These are phyloP conservation scores for Fusarium denticulatum DNA, from an alignment of 2,329 filamentous ascomycete species.

Conservation along the genomic window DNA sequence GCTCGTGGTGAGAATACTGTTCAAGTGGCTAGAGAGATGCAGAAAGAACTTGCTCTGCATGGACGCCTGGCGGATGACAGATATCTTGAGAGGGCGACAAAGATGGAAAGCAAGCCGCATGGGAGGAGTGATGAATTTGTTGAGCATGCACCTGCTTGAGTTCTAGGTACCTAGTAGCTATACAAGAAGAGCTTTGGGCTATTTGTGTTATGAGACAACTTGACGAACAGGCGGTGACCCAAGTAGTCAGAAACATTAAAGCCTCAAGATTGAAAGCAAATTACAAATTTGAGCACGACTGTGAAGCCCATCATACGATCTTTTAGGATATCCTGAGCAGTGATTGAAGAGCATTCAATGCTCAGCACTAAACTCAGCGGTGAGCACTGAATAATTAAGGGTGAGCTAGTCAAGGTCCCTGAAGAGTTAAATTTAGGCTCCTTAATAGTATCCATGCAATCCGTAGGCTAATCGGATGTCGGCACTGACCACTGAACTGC, in stretches of 20 bases:
- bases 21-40: slow-evolving; percentile 1
- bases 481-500: not conserved
- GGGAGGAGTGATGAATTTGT: not conserved
- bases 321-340: not conserved
- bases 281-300: not conserved
- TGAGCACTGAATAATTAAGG: not conserved
- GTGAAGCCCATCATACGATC: not conserved
- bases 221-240: not conserved
- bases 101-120: not conserved
- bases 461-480: not conserved
- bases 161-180: too few relatives aligned
- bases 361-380: not conserved
- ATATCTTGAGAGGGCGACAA: not conserved
- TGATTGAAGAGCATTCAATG: not conserved
- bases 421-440: not conserved
- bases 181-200: too few relatives aligned
- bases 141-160: not conserved
- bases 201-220: too few relatives aligned
- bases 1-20: slow-evolving; percentile 2
- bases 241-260: not conserved
- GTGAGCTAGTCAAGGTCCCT: not conserved
- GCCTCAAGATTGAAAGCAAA: not conserved
- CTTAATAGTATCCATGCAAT: not conserved
- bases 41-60: slow-evolving; percentile 6
- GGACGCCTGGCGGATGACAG: not conserved